Evolutionary conservation across 768 basidiomycete genomes (phyloP), one percentile per base, ranked within the genome.

Genomic region (Tulasnella sp.): DNA sequence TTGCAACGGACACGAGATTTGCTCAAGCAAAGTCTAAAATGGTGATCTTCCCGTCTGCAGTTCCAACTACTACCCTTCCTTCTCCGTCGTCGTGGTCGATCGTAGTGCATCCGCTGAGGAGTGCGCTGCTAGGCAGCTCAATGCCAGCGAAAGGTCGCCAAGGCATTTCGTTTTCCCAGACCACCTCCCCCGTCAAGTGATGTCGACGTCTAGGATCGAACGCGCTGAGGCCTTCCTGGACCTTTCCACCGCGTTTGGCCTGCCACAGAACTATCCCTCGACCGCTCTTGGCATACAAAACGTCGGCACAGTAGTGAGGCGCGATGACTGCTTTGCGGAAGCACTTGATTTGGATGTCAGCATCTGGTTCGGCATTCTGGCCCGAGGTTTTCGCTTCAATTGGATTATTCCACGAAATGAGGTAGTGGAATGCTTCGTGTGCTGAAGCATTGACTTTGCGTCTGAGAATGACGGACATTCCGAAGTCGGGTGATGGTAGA

Each of bases 61-160:
- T 49, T 29, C 72, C 72, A 11, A 58, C 36, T 12, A 52, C 72
- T 29, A 73, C n/a, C 72, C 72, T 73, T n/a, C 72, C 72, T 29
- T 49, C 72, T 49, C 34, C 52, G 25, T 73, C 72, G 12, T 73
- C 72, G 17, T 45, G 12, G 42, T 45, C 72, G 7, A 73, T 49
- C 8, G 72, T 22, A n/a, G 72, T 73, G 40, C 69, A 71, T 31
- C 31, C 42, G 36, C 22, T 39, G 31, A 71, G 38, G 17, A 45
- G 11, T 14, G 17, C 38, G 37, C 38, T 31, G 25, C 14, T 14
- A 12, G 69, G 38, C n/a, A 45, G 29, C 8, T 71, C 38, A 14
- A 39, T 39, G n/a, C 37, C 37, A 71, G 69, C 42, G 69, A 71
- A 45, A 31, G 58, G 58, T 34, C 58, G 9, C 58, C 58, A 64